phyloP scores from a whole-genome alignment of 345 rosid species.

The Syzygium jambos region DNA sequence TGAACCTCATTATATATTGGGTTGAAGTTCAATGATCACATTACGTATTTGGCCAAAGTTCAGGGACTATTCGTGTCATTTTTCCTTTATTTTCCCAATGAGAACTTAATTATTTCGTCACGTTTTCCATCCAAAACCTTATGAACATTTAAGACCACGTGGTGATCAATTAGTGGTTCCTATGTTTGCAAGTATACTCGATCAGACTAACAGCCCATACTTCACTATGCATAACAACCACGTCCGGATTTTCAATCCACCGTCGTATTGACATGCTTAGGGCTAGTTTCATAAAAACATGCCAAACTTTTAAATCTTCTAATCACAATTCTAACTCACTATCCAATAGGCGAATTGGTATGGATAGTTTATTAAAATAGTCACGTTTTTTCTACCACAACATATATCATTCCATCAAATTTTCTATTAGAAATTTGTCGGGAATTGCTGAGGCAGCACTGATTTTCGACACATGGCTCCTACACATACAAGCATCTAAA shows the following conservation, averaged over 20 bases:
- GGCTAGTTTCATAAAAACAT: neutral
- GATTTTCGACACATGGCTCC: neutral
- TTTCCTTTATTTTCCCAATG: neutral
- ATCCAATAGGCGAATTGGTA: fast-evolving
- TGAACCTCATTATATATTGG: no score
- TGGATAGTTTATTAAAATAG: neutral
- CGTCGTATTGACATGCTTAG: neutral
- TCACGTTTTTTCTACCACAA: neutral
- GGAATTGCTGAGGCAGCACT: neutral
- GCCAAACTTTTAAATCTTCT: neutral
- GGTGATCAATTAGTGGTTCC: neutral
- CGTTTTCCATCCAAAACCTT: neutral
- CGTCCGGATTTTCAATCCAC: neutral
- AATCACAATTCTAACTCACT: neutral
- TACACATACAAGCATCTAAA: fast-evolving
- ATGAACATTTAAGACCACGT: neutral
- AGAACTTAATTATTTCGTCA: neutral
- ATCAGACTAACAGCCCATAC: neutral
- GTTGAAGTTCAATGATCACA: no score
- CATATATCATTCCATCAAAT: neutral
- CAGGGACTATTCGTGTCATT: no score
- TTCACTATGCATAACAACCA: fast-evolving
- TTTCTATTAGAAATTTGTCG: neutral
- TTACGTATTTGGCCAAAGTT: no score
- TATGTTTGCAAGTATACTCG: neutral